Base-by-base conservation (phyloP, 306 rosid species). In the Cicer chorassanicum region DNA sequence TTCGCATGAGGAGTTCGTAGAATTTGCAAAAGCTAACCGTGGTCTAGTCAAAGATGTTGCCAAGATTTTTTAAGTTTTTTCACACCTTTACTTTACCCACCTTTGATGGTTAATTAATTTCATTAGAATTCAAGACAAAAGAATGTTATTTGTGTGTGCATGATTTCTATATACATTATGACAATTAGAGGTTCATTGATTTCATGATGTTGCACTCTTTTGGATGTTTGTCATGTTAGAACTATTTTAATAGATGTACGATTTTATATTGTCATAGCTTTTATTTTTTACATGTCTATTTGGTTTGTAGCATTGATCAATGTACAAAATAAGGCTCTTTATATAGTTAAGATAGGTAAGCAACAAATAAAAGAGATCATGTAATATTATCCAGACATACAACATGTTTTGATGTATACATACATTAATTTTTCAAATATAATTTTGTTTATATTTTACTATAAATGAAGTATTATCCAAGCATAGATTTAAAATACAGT, bases 1-100 rank as follows among this genome's bases (percentile, higher is more conserved):
- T 81, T 90, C 98, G 0, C 70, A 68, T 0, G 70, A 90, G 8
- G 98, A 92, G 60, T 92, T 86, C 76, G 46, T 84, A 0, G 77
- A 59, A 2, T 92, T 92, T 8, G 94, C 96, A 0, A 16, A 14
- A 4, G 90, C 89, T 29, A 92, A 92, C 77, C 84, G 83, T 46
- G 94, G 91, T 42, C 76, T 90, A 62, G 65, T 92, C 7, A 90
- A 55, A 80, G 92, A 92, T 68, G 85, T 90, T 51, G 96, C 90
- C 14, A 92, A 89, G 87, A 82, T 92, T 46, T 89, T 92, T 77
- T 81, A 74, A 87, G 6, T 8, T 21, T 10, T 7, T 48, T 44
- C 6, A 36, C 12, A 10, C 6, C 15, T 9, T 19, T 3, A 29
- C 15, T 9, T 19, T 3, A 29, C 13, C 15, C 18, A 19, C 40